Evolutionary conservation across 192 early-diverging fungal species (phyloP).

Genomic region (Allomyces javanicus): DNA sequence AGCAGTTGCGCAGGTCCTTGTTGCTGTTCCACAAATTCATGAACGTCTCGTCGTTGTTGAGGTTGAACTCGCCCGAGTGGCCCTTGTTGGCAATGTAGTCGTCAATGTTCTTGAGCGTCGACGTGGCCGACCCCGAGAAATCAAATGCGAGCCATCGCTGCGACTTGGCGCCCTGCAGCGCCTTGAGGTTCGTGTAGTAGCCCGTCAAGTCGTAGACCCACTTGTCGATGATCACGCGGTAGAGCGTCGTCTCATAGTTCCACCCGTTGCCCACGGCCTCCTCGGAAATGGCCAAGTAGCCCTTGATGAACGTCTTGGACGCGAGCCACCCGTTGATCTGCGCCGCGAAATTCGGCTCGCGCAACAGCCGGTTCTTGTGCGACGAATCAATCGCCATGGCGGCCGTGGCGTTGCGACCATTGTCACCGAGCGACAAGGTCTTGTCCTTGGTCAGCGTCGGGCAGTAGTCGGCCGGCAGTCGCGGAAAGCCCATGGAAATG

Average conservation of each 20-base stretch:
- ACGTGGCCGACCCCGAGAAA: background rate
- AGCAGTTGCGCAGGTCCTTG: constrained; percentile 43
- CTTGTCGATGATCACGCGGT: constrained; percentile 44
- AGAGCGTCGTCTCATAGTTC: constrained; percentile 14
- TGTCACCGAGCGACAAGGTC: background rate
- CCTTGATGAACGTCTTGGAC: background rate
- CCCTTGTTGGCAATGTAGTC: background rate
- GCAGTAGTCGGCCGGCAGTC: background rate
- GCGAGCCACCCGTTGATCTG: background rate
- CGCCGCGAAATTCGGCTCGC: background rate
- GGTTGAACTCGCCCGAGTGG: background rate
- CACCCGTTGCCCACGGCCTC: constrained; percentile 24
- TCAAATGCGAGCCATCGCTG: background rate
- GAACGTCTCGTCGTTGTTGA: background rate
- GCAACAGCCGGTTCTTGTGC: background rate
- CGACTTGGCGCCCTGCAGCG: background rate
- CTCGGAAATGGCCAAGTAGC: constrained; percentile 5
- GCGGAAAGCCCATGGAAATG: background rate
- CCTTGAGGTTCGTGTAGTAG: constrained; percentile 31
- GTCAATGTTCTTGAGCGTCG: background rate
- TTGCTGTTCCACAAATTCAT: background rate
- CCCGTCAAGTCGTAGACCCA: constrained; percentile 51
- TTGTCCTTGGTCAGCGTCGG: background rate
- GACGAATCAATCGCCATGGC: background rate
- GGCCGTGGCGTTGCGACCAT: background rate